Percentiles rank a stretch among this genome's conserved stretches.
phyloP scores from a whole-genome alignment of 129 eudicot genomes.

The Smallanthus sonchifolius region DNA sequence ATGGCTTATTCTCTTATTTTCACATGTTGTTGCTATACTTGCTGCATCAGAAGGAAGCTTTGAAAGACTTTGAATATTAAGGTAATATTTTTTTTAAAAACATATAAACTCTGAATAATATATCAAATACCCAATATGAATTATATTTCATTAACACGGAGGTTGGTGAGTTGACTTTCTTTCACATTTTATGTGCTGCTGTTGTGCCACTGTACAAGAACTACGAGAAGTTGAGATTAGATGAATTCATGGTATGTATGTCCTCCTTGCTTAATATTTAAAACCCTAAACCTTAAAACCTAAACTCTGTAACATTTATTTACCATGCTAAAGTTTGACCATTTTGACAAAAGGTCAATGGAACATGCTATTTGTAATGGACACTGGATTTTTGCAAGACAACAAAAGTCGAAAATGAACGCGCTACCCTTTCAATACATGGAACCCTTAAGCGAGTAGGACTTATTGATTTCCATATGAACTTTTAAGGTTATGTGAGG shows the following conservation, averaged over 20 bases:
- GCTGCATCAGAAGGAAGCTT: constrained; percentile 80
- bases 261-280: too few relatives aligned
- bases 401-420: constrained; percentile 45
- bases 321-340: background rate
- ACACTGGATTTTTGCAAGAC: constrained; percentile 29
- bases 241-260: constrained; percentile 45
- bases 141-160: constrained; percentile 42
- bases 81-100: constrained; percentile 37
- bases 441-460: constrained; percentile 15
- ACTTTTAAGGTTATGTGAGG: background rate
- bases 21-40: constrained; percentile 95
- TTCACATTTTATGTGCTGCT: constrained; percentile 95
- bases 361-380: background rate
- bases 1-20: constrained; percentile 79
- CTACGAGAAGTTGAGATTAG: constrained; percentile 70
- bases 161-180: constrained; percentile 80
- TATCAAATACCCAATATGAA: background rate
- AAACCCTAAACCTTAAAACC: too few relatives aligned
- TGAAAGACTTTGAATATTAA: constrained; percentile 58
- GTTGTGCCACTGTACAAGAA: constrained; percentile 99
- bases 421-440: constrained; percentile 64
- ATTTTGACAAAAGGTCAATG: background rate
- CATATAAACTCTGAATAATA: background rate
- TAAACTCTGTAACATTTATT: background rate
- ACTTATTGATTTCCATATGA: background rate